Evolutionary conservation across 768 basidiomycete species (phyloP), one percentile per base, ranked within the genome.

Genomic region (Mycena polygramma): DNA sequence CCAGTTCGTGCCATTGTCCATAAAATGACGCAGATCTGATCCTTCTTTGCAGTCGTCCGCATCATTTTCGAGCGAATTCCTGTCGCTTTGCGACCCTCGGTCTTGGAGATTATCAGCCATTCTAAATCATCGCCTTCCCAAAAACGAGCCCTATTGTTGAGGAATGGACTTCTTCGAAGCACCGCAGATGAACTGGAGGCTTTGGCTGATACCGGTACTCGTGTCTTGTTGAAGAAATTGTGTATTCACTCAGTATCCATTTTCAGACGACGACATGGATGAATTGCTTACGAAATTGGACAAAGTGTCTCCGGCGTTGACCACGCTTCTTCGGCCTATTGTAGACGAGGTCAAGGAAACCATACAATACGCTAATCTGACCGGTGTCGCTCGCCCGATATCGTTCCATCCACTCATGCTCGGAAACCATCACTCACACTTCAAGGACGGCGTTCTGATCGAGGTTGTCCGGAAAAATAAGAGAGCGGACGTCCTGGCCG

Each of bases 361-460:
- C 0, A 82, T 94, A 19, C 85, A 88, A 54, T 88, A 87, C 64
- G 90, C 91, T 4, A 78, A 79, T 19, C 83, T 87, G 6, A 87
- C 92, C 0, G 93, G 93, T 0, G 90, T 94, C 22, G 80, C 83
- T 2, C 82, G 89, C n/a, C 84, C 86, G 0, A 87, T 95, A 57
- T 82, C 83, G 49, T 90, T 96, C 80, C 88, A 87, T 68, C 94
- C 94, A 4, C 81, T 95, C 35, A 92, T 94, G 90, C 83, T 94
- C 30, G 89, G 89, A 15, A 85, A 82, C 64, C 91, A 92, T 70
- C 88, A 88, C 69, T 77, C 82, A 1, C 84, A 91, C 74, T 94
- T 94, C 83, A 89, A 88, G 45, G 88, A 91, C 57, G 95, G 95
- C 0, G 83, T 95, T 39, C 83, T 94, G 54, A 85, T 96, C 57